A percentile compares a stretch with the other conserved stretches of the same genome.
Conservation (phyloP, 2,329 filamentous ascomycete species). For the Fusarium sp. region DNA sequence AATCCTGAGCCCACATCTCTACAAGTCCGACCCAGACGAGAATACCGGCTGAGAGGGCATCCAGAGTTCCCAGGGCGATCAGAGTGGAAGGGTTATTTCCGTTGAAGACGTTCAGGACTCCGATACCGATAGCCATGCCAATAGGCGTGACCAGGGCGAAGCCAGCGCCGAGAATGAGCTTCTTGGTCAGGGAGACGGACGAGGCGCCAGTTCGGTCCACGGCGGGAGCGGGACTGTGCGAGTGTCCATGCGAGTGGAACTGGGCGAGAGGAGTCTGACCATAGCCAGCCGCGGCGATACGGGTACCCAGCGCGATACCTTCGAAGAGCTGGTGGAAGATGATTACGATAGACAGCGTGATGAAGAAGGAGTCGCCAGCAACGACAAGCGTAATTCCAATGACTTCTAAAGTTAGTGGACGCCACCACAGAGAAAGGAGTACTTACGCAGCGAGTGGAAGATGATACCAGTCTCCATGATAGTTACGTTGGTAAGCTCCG, state of each 20-base stretch:
- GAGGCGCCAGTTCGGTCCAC: constrained; percentile 30
- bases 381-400: constrained; percentile 73
- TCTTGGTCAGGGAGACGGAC: constrained; percentile 57
- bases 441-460: constrained; percentile 76
- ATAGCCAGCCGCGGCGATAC: constrained; percentile 70
- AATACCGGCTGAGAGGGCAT: constrained; percentile 80
- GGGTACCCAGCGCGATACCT: constrained; percentile 77
- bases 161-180: constrained; percentile 69
- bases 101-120: constrained; percentile 77
- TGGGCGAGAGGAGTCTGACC: constrained; percentile 30
- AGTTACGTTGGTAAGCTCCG: constrained; percentile 54
- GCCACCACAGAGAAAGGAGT: accelerated
- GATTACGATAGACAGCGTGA: constrained; percentile 72
- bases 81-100: constrained; percentile 77
- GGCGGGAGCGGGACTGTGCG: constrained; percentile 31
- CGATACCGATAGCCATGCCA: constrained; percentile 84
- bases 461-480: constrained; percentile 80
- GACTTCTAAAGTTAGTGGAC: constrained; percentile 52
- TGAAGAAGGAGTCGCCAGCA: constrained; percentile 65
- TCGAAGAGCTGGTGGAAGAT: constrained; percentile 85
- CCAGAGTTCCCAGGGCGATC: constrained; percentile 77
- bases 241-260: constrained; percentile 27
- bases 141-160: constrained; percentile 80
- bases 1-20: constrained; percentile 83
- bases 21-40: constrained; percentile 82